Base-by-base conservation (phyloP, 169 alveolate genomes). In the Perkinsus marinus region DNA sequence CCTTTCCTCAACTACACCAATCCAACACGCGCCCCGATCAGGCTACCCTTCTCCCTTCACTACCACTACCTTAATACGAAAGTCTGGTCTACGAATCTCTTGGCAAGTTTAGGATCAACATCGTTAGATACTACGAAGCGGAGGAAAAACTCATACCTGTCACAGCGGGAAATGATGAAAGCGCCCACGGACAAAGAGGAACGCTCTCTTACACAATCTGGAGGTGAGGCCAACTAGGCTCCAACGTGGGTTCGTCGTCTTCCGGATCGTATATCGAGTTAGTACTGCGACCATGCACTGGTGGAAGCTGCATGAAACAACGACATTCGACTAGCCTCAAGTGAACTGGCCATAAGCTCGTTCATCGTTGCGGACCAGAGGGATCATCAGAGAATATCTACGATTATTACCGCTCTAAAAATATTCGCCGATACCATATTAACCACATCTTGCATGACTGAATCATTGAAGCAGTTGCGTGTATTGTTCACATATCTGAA, bases 211-310 rank as follows among this genome's bases (percentile, higher is more conserved):
- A 57, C 79, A 93, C 90, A 68, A 93, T 93, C 39, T 91, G 92
- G 39, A 93, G 39, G 69, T 93, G 94, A 30, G 94, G 94, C 94
- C 94, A 93, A 13, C 94, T 68, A 39, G 92, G 93, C 68, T 96
- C 98, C 26, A 96, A 91, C 10, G 93, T 93, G 69, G 97, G 98
- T 92, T 97, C 98, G 57, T 96, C 97, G 36, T 96, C 98, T 68
- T 97, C 97, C 0, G 95, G 94, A 91, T 97, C 96, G 68, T 91
- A 91, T 39, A 57, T 36, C 90, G 93, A 89, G 16, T 89, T 57
- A 6, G 79, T 13, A 16, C 22, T 57, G 3, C 79, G 79, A 57
- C 79, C 79, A 16, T 57, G 79, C 79, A 57, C 79, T 7, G 79
- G 79, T 2, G 79, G 79, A 57, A 57, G 79, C 79, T 57, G 79